A percentile compares a stretch with the other conserved stretches of the same genome.
These are phyloP conservation scores for Brettanomyces sp. DNA, from an alignment of 805 yeast species.

Conservation along the genomic window DNA sequence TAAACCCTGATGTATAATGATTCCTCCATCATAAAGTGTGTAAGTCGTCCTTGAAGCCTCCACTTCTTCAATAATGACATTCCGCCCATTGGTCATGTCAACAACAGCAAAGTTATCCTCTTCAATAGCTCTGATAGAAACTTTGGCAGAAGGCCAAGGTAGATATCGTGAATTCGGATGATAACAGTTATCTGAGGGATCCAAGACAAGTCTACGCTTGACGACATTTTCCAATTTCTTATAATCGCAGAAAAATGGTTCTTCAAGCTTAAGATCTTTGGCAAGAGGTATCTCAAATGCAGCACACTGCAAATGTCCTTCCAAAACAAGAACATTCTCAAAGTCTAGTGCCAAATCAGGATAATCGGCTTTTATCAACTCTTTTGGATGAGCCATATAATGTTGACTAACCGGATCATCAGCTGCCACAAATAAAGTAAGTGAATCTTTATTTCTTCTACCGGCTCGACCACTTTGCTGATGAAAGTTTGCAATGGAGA, in stretches of 20 bases:
- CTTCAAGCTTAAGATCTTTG: slow-evolving; percentile 37
- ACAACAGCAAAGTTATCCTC: slow-evolving; percentile 81
- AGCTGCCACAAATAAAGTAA: slow-evolving; percentile 79
- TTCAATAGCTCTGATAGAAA: slow-evolving; percentile 76
- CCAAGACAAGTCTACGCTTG: slow-evolving; percentile 30
- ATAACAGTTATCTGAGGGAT: slow-evolving; percentile 35
- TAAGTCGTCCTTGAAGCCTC: slow-evolving; percentile 86
- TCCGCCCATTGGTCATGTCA: slow-evolving; percentile 71
- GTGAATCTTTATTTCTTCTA: slow-evolving; percentile 72
- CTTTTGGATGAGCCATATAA: slow-evolving; percentile 61
- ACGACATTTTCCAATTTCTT: slow-evolving; percentile 13
- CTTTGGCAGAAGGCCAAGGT: slow-evolving; percentile 75
- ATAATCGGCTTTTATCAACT: slow-evolving; percentile 41
- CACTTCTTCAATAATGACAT: slow-evolving; percentile 75
- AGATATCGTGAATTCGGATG: slow-evolving; percentile 50
- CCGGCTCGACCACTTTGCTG: slow-evolving; percentile 99
- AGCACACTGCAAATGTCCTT: slow-evolving; percentile 89
- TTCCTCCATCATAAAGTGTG: slow-evolving; percentile 86
- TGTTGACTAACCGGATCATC: slow-evolving; percentile 80
- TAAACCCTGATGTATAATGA: slow-evolving; percentile 87
- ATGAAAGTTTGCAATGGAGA: slow-evolving; percentile 75
- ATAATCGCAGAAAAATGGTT: slow-evolving; percentile 43
- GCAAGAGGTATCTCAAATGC: slow-evolving; percentile 74
- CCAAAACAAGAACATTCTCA: slow-evolving; percentile 53
- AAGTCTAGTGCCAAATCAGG: slow-evolving; percentile 55